A percentile compares a stretch with the other conserved stretches of the same genome.
Evolutionary conservation across 1,139 yeast species (phyloP).

Genomic region (Arxiozyma bovina): DNA sequence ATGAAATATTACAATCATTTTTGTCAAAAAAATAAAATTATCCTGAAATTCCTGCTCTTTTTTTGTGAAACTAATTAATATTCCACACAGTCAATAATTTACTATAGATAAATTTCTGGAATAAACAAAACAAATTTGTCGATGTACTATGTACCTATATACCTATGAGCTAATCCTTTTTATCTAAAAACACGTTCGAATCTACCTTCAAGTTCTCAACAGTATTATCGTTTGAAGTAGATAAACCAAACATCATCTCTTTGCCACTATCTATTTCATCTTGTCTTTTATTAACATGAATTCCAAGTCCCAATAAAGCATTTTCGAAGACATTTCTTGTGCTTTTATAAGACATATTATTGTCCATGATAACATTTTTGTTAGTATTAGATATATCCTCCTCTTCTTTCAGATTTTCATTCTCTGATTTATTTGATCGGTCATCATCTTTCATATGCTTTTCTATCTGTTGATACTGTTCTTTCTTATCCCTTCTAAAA

Average conservation of each 20-base stretch:
- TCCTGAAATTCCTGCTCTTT: background rate
- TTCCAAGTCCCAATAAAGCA: slow-evolving; percentile 16
- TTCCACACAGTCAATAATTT: background rate
- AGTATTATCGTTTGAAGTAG: background rate
- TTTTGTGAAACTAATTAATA: too few relatives aligned
- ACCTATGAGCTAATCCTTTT: background rate
- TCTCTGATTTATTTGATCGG: background rate
- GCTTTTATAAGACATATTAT: background rate
- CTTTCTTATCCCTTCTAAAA: slow-evolving; percentile 14
- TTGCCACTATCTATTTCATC: background rate
- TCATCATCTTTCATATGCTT: background rate
- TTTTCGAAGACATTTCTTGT: slow-evolving; percentile 12
- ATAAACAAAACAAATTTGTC: too few relatives aligned
- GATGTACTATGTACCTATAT: too few relatives aligned
- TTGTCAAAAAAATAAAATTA: too few relatives aligned
- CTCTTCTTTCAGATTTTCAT: background rate
- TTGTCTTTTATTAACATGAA: slow-evolving; percentile 6
- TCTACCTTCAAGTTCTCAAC: background rate
- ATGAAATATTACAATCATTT: too few relatives aligned
- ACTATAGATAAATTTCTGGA: background rate
- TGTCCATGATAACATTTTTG: background rate
- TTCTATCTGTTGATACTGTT: background rate
- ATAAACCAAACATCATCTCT: background rate
- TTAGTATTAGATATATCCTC: background rate
- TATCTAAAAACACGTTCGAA: background rate